A percentile compares a stretch with the other conserved stretches of the same genome.
Conservation (phyloP, 1,139 yeast genomes). For the Magnusiomyces ingens region DNA sequence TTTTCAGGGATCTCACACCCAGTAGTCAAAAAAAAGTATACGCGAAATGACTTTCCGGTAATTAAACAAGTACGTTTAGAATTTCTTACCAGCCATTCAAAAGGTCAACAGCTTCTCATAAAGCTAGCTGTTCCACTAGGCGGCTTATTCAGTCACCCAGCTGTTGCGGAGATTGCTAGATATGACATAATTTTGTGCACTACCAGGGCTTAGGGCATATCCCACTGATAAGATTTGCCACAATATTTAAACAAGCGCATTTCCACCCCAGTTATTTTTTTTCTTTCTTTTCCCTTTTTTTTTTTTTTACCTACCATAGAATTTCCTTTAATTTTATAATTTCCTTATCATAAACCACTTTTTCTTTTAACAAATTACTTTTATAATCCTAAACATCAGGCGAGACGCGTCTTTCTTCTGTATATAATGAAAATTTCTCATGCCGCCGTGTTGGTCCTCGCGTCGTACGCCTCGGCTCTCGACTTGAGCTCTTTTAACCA, state of each 20-base stretch:
- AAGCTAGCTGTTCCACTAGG: too few relatives aligned
- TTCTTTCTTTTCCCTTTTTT: slow-evolving; percentile 6
- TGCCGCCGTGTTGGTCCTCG: not conserved
- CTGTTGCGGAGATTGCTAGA: not conserved
- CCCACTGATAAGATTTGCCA: not conserved
- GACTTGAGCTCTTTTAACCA: slow-evolving; percentile 3
- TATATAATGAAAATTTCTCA: slow-evolving; percentile 1
- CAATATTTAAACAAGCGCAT: not conserved
- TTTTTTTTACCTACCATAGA: slow-evolving; percentile 2
- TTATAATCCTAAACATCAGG: not conserved
- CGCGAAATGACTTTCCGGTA: too few relatives aligned
- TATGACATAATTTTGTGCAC: too few relatives aligned
- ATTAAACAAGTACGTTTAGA: too few relatives aligned
- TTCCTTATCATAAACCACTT: not conserved
- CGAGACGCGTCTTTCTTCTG: not conserved
- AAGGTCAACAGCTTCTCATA: too few relatives aligned
- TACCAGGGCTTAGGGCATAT: not conserved
- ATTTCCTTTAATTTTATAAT: not conserved
- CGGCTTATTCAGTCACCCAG: too few relatives aligned
- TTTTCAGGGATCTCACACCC: slow-evolving; percentile 1
- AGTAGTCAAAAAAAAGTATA: not conserved
- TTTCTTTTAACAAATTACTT: too few relatives aligned
- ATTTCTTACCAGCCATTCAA: too few relatives aligned
- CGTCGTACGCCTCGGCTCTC: slow-evolving; percentile 4
- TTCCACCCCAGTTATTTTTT: slow-evolving; percentile 5